Percentiles rank a stretch among this genome's conserved stretches.
These are phyloP conservation scores for Seiridium cupressi DNA, from an alignment of 2,329 filamentous ascomycete species.

Conservation along the genomic window DNA sequence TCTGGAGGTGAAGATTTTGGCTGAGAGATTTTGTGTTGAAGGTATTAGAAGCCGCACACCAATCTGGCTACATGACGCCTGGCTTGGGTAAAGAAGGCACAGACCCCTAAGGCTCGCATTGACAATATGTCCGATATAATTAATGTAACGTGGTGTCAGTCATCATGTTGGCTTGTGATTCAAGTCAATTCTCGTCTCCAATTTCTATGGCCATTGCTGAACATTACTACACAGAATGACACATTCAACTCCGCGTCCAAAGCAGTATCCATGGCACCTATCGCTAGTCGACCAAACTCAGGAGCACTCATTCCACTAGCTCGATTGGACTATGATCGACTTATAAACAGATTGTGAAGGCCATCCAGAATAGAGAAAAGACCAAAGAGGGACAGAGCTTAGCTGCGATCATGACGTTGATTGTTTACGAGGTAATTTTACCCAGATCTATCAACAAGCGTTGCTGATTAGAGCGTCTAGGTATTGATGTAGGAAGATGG, in stretches of 20 bases:
- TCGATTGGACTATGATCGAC: not conserved
- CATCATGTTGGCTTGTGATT: not conserved
- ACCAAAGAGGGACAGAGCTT: not conserved
- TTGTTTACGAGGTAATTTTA: not conserved
- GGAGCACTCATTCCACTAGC: not conserved
- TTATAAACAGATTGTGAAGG: not conserved
- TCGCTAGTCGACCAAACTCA: not conserved
- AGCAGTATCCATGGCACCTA: not conserved
- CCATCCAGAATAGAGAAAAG: not conserved
- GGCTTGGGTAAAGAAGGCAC: not conserved
- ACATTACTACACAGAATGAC: not conserved
- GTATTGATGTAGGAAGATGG: not conserved
- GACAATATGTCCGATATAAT: not conserved
- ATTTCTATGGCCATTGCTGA: not conserved
- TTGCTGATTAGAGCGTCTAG: not conserved
- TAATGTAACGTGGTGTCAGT: not conserved
- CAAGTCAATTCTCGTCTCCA: not conserved
- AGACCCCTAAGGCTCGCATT: not conserved
- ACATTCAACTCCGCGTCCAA: not conserved
- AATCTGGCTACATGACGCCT: not conserved
- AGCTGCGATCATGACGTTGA: not conserved
- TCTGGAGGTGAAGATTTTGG: not conserved
- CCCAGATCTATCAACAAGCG: not conserved
- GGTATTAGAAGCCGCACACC: not conserved
- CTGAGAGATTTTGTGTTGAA: not conserved